phyloP scores from a whole-genome alignment of 2,329 filamentous ascomycete species.

The Ustilaginoidea virens region DNA sequence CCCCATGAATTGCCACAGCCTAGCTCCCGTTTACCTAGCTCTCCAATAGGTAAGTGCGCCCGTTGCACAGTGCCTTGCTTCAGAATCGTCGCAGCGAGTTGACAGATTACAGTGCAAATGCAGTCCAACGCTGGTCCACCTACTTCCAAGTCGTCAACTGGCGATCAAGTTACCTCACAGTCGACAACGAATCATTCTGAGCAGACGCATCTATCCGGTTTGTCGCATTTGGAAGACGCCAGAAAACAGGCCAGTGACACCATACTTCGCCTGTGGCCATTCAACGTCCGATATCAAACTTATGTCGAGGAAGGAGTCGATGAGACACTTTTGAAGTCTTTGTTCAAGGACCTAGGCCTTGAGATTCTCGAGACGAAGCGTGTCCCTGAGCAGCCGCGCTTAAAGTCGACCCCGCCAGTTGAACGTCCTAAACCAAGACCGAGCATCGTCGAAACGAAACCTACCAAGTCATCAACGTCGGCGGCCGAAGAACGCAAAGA shows the following conservation, averaged over 20 bases:
- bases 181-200: too few species aligned
- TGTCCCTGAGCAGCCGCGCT: too few species aligned
- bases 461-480: too few species aligned
- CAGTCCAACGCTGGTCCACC: too few species aligned
- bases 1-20: slow-evolving; percentile 24
- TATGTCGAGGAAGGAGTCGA: slow-evolving; percentile 62
- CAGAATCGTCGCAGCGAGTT: too few species aligned
- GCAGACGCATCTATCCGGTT: too few species aligned
- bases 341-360: slow-evolving; percentile 57
- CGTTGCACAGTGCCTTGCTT: not conserved
- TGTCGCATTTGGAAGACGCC: slow-evolving; percentile 23
- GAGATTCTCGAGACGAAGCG: slow-evolving; percentile 16
- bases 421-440: not conserved
- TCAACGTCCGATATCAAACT: slow-evolving; percentile 59
- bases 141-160: too few species aligned
- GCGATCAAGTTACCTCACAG: too few species aligned
- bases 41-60: not conserved
- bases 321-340: slow-evolving; percentile 38
- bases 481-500: slow-evolving; percentile 59
- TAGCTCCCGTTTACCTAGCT: not conserved
- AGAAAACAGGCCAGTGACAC: slow-evolving; percentile 49
- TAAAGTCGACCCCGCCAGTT: too few species aligned
- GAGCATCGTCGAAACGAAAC: not conserved
- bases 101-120: too few species aligned
- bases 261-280: slow-evolving; percentile 45